phyloP scores from a whole-genome alignment of 2,329 filamentous ascomycete species.

The Ilyonectria mors-panacis region DNA sequence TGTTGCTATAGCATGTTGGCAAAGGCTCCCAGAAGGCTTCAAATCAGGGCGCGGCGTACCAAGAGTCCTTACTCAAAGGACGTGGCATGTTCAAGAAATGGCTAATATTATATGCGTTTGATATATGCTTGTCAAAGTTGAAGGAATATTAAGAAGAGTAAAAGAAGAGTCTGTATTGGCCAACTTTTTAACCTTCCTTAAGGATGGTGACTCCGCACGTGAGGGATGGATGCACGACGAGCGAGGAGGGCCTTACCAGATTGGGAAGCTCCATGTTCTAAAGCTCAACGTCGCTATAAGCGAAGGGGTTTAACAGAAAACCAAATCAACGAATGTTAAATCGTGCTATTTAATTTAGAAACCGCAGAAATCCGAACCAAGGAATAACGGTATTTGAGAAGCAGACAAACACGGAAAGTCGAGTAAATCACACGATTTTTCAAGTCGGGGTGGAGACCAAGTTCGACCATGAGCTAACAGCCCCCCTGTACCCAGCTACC shows the following conservation, averaged over 20 bases:
- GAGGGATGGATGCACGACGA: too few relatives aligned
- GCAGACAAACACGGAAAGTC: neutral
- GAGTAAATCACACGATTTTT: neutral
- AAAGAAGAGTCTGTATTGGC: neutral
- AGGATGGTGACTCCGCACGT: too few relatives aligned
- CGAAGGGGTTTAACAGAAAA: too few relatives aligned
- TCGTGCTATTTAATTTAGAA: too few relatives aligned
- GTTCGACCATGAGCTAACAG: neutral
- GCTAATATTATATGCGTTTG: neutral
- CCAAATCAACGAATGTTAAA: too few relatives aligned
- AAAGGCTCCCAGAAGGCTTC: neutral
- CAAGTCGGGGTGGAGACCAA: neutral
- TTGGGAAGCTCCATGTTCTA: too few relatives aligned
- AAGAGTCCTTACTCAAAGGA: slow-evolving; percentile 40
- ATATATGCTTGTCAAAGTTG: neutral
- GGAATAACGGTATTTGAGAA: neutral
- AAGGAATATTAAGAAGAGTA: neutral
- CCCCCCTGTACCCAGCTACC: neutral
- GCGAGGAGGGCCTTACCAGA: too few relatives aligned
- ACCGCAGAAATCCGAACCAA: neutral
- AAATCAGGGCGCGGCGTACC: slow-evolving; percentile 21
- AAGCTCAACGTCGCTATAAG: too few relatives aligned
- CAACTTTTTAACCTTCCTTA: too few relatives aligned
- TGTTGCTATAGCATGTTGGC: slow-evolving; percentile 49
- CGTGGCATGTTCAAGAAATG: slow-evolving; percentile 38